Conservation (phyloP, 106 monocot species). For the Allium fistulosum region DNA sequence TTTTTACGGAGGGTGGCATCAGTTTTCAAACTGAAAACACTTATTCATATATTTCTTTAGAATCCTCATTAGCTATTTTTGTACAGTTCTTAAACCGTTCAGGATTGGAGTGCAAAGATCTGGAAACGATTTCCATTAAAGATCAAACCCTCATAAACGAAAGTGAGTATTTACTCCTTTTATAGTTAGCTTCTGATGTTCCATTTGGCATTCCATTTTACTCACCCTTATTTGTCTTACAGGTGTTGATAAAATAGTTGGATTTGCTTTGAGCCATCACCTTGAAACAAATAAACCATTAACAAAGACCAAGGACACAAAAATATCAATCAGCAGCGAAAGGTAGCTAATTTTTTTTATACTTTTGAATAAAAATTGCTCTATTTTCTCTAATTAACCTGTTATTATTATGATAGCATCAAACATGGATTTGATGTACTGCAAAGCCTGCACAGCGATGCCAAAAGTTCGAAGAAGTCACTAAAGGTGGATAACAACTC, state of each 20-base stretch:
- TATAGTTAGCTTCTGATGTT: neutral
- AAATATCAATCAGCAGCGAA: conserved; percentile 55
- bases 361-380: neutral
- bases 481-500: conserved; percentile 52
- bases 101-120: conserved; percentile 59
- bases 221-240: conserved; percentile 8
- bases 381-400: neutral
- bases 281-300: conserved; percentile 29
- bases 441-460: conserved; percentile 49
- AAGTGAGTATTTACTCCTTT: conserved; percentile 33
- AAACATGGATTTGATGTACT: conserved; percentile 51
- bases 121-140: conserved; percentile 52
- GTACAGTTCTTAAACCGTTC: conserved; percentile 48
- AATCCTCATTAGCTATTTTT: no score
- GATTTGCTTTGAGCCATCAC: conserved; percentile 61
- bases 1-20: no score
- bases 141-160: conserved; percentile 69
- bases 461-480: conserved; percentile 71
- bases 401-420: conserved; percentile 33
- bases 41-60: no score
- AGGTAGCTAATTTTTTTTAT: conserved; percentile 20
- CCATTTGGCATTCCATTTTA: neutral
- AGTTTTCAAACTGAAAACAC: no score
- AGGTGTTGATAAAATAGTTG: conserved; percentile 76
- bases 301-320: conserved; percentile 25